Conservation (phyloP, 2,329 filamentous ascomycete species). For the Aaosphaeria pasadenensis region DNA sequence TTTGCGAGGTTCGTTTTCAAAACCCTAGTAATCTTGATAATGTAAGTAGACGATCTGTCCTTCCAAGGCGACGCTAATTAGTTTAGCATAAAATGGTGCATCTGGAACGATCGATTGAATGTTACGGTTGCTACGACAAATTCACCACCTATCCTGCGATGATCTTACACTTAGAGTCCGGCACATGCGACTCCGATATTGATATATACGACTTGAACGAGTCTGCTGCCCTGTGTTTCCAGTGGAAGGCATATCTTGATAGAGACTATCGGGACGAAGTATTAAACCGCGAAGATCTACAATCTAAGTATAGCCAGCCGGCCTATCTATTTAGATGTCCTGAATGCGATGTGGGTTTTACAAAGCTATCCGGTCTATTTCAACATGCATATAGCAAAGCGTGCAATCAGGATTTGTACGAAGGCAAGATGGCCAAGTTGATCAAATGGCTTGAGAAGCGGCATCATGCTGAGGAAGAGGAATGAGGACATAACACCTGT, state of each 20-base stretch:
- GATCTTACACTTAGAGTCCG: slow-evolving; percentile 14
- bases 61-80: background rate
- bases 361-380: slow-evolving; percentile 12
- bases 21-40: slow-evolving; percentile 7
- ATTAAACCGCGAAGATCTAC: slow-evolving; percentile 6
- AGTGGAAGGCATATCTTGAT: slow-evolving; percentile 15
- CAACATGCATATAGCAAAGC: slow-evolving; percentile 10
- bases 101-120: slow-evolving; percentile 5
- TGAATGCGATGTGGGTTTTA: slow-evolving; percentile 8
- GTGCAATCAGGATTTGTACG: slow-evolving; percentile 9
- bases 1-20: slow-evolving; percentile 9
- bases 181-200: slow-evolving; percentile 12
- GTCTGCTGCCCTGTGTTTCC: slow-evolving; percentile 13
- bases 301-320: slow-evolving; percentile 3
- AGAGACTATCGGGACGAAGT: slow-evolving; percentile 13
- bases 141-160: slow-evolving; percentile 11
- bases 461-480: slow-evolving; percentile 1
- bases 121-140: slow-evolving; percentile 8
- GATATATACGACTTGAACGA: slow-evolving; percentile 11
- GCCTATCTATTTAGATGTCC: slow-evolving; percentile 10
- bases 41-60: slow-evolving; percentile 4
- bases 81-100: slow-evolving; percentile 11
- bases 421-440: slow-evolving; percentile 10
- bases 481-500: background rate
- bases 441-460: slow-evolving; percentile 10